Evolutionary conservation across 1,139 yeast genomes (phyloP), one percentile per base, ranked within the genome.

Genomic region (Magnusiomyces tetraspermus): DNA sequence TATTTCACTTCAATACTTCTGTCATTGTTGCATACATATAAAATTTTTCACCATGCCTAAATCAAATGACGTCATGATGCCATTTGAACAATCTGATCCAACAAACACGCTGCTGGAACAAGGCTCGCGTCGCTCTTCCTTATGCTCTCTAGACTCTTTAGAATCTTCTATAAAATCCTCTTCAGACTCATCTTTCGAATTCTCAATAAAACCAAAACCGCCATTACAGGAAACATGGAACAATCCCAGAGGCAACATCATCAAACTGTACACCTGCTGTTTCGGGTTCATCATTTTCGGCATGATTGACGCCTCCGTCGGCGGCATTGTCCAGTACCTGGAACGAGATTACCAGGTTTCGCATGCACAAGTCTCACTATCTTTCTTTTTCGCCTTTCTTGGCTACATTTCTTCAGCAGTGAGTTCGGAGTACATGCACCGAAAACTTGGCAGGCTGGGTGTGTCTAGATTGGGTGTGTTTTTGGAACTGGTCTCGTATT

Each of bases 391-490:
- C 1, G 66, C 68, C 17, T 63, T 64, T 37, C 42, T 58, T 2
- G 76, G 76, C 0, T 72, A 67, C 53, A 63, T 71, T 17, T 26
- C 67, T 0, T 68, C 74, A 2, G 75, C 76, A 0, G 48, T 64
- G 4, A 52, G 67, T 5, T 61, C 69, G 6, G 66, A 68, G 49
- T 58, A 61, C 38, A 58, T 71, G 41, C 77, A 75, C 54, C 66
- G 70, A 1, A 60, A 66, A 62, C 58, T 76, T 57, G 81, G 81
- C 0, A 67, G 71, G 46, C 61, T 70, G 54, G 70, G 71, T 23
- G 69, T 74, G 15, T 56, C 73, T 46, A 62, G 70, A 0, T 47
- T 73, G 13, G 79, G 78, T 0, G 68, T 75, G 17, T 37, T 60
- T 1, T 60, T 66, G 49, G 69, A 74, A 22, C 57, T 69, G 23